These are phyloP conservation scores for Cladorrhinum sp. DNA, from an alignment of 2,329 filamentous ascomycete species.

Conservation along the genomic window DNA sequence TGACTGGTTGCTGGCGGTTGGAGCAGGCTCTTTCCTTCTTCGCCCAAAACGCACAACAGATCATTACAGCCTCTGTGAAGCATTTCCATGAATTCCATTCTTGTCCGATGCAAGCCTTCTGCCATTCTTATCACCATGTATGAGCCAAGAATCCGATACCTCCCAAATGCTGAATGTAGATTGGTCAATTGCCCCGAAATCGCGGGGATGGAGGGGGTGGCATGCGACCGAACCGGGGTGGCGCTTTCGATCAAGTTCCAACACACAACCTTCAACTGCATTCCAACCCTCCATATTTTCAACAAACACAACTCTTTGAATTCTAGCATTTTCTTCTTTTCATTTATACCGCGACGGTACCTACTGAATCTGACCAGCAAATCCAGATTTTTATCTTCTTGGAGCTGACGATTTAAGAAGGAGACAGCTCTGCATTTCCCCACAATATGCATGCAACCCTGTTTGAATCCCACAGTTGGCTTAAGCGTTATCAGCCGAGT, in stretches of 20 bases:
- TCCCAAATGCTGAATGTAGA: not conserved
- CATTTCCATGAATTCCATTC: not conserved
- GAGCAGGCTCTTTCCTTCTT: not conserved
- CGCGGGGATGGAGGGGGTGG: not conserved
- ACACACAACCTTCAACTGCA: not conserved
- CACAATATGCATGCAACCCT: not conserved
- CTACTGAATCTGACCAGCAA: not conserved
- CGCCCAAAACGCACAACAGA: not conserved
- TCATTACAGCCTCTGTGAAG: not conserved
- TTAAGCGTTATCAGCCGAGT: not conserved
- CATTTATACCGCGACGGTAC: not conserved
- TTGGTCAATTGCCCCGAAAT: not conserved
- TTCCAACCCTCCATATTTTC: not conserved
- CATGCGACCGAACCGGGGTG: not conserved
- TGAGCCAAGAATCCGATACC: not conserved
- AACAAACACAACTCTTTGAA: not conserved
- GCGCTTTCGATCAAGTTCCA: not conserved
- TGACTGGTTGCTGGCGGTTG: not conserved
- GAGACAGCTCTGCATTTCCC: not conserved
- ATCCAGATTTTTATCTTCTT: not conserved
- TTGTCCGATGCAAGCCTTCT: not conserved
- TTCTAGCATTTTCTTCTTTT: not conserved
- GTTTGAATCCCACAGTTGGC: not conserved
- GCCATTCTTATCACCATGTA: not conserved
- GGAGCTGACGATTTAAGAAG: not conserved